Evolutionary conservation across 495 filamentous ascomycete genomes (phyloP).

Genomic region (Hyaloscypha bicolor): DNA sequence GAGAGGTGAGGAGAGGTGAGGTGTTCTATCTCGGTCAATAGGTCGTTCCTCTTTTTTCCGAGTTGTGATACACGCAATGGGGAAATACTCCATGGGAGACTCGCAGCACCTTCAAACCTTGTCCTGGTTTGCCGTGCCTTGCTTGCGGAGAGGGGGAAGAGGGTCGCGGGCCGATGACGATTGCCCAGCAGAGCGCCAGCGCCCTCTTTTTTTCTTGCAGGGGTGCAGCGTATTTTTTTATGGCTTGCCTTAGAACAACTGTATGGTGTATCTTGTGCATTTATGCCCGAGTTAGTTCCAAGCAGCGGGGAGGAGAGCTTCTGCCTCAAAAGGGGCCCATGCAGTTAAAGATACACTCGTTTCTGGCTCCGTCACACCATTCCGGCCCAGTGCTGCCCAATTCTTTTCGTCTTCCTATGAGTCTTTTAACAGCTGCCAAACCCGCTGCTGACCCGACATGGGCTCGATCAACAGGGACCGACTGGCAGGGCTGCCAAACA

Average conservation of each 20-base stretch:
- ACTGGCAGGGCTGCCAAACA: background rate
- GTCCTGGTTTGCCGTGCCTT: background rate
- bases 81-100: background rate
- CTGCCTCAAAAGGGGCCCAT: background rate
- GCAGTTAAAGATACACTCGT: background rate
- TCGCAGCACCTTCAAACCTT: background rate
- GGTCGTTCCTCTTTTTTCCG: background rate
- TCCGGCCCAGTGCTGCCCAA: conserved; percentile 16
- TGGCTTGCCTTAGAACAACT: background rate
- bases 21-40: background rate
- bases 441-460: background rate
- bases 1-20: background rate
- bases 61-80: background rate
- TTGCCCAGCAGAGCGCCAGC: background rate
- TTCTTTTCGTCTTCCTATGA: conserved; percentile 3
- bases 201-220: conserved; percentile 1
- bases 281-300: background rate
- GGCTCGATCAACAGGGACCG: conserved; percentile 10
- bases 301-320: background rate
- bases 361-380: background rate
- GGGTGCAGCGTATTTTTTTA: background rate
- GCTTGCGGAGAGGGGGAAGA: background rate
- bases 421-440: background rate
- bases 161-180: background rate
- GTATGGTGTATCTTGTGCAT: background rate